Percentiles rank a stretch among this genome's conserved stretches.
These are phyloP conservation scores for Nemania serpens DNA, from an alignment of 2,329 filamentous ascomycete species.

Conservation along the genomic window DNA sequence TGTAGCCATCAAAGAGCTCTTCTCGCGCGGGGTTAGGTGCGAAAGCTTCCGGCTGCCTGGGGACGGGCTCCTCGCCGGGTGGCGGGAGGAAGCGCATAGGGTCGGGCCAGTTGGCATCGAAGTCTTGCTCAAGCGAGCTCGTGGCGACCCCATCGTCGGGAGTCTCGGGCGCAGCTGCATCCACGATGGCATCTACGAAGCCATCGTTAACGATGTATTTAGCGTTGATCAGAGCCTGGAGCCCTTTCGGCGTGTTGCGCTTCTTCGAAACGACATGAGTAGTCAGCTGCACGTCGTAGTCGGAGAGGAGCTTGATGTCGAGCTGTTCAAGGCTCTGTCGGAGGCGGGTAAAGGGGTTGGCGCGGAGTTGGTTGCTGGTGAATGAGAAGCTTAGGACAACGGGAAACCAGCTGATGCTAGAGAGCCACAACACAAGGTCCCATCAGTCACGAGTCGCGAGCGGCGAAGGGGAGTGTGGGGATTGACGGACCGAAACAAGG, in stretches of 20 bases:
- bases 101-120: conserved; percentile 78
- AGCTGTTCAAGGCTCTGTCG: conserved; percentile 73
- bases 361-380: conserved; percentile 70
- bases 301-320: conserved; percentile 83
- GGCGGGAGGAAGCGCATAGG: conserved; percentile 73
- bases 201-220: conserved; percentile 74
- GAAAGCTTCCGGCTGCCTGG: conserved; percentile 71
- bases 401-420: conserved; percentile 77
- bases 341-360: conserved; percentile 65
- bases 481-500: conserved; percentile 59
- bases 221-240: conserved; percentile 84
- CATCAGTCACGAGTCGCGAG: conserved; percentile 3
- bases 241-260: conserved; percentile 83
- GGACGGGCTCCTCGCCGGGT: conserved; percentile 73
- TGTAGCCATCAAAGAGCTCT: conserved; percentile 83
- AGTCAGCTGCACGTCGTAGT: conserved; percentile 72
- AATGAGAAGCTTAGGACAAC: conserved; percentile 83
- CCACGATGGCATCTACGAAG: conserved; percentile 74
- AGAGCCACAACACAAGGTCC: neutral
- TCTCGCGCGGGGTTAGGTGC: conserved; percentile 68
- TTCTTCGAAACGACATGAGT: conserved; percentile 90
- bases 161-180: conserved; percentile 58
- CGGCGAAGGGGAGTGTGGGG: neutral
- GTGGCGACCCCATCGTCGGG: conserved; percentile 53
- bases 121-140: conserved; percentile 75